These are phyloP conservation scores for Suillus subluteus DNA, from an alignment of 768 basidiomycete genomes.

Conservation along the genomic window DNA sequence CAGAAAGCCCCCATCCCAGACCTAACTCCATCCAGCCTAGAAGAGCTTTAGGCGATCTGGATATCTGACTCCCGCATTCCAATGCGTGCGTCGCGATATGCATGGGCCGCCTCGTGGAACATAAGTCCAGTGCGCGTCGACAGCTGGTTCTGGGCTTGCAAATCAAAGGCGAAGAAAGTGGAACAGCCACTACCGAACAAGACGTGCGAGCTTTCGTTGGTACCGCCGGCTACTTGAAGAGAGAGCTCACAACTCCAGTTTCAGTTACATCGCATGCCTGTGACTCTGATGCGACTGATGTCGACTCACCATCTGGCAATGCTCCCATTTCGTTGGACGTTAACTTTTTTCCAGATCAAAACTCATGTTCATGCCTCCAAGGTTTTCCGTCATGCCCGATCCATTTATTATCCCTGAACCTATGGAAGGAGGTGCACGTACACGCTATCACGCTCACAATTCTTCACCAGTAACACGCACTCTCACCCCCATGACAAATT, in stretches of 20 bases:
- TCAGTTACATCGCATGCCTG: neutral
- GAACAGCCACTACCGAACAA: slow-evolving; percentile 24
- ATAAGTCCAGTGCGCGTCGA: no score
- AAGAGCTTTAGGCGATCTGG: slow-evolving; percentile 36
- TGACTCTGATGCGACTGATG: slow-evolving; percentile 8
- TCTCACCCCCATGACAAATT: neutral
- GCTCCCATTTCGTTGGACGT: slow-evolving; percentile 19
- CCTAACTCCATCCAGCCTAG: slow-evolving; percentile 17
- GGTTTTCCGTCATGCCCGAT: neutral
- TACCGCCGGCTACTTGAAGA: slow-evolving; percentile 12
- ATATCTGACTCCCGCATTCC: slow-evolving; percentile 29
- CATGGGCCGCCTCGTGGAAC: slow-evolving; percentile 30
- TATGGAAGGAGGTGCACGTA: no score
- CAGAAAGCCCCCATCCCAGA: neutral
- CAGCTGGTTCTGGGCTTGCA: neutral
- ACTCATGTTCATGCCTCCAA: neutral
- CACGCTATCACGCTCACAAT: no score
- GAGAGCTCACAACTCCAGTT: slow-evolving; percentile 4
- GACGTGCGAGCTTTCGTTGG: slow-evolving; percentile 26
- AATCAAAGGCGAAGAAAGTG: slow-evolving; percentile 23
- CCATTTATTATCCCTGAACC: neutral
- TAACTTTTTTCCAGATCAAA: neutral
- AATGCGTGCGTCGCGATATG: slow-evolving; percentile 26
- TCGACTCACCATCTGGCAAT: slow-evolving; percentile 27
- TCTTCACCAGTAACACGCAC: neutral